These are phyloP conservation scores for Penicillium sp. DNA, from an alignment of 2,329 filamentous ascomycete genomes.

Conservation along the genomic window DNA sequence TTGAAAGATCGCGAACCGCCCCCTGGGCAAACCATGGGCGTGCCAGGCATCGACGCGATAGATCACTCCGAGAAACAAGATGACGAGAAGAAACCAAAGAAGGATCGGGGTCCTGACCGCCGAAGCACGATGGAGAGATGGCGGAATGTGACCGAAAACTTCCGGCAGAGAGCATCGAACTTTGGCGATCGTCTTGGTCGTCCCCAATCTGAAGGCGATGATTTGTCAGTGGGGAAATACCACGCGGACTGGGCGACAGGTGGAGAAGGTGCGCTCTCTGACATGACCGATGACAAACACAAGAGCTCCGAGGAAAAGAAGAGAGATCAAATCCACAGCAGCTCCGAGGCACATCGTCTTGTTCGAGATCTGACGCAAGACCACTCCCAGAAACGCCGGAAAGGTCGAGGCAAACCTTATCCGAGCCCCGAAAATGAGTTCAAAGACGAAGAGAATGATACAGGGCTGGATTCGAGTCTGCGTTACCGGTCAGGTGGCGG, in stretches of 20 bases:
- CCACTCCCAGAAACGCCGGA: conserved; percentile 22
- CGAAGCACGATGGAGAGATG: conserved; percentile 1
- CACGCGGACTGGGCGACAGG: conserved; percentile 31
- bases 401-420: conserved; percentile 14
- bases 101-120: background rate
- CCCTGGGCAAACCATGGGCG: background rate
- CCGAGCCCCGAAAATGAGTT: conserved; percentile 14
- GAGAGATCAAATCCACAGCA: conserved; percentile 25
- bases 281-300: conserved; percentile 33
- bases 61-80: conserved; percentile 1
- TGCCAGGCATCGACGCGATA: background rate
- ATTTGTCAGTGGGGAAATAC: conserved; percentile 25
- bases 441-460: conserved; percentile 9
- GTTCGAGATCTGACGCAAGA: conserved; percentile 35
- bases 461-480: conserved; percentile 13
- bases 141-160: background rate
- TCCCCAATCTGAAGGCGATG: conserved; percentile 24
- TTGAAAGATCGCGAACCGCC: conserved; percentile 2
- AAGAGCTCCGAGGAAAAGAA: conserved; percentile 31
- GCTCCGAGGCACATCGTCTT: conserved; percentile 33
- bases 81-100: background rate
- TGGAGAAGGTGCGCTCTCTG: conserved; percentile 24
- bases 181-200: conserved; percentile 27
- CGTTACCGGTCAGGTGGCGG: conserved; percentile 30
- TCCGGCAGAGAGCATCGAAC: conserved; percentile 15